Conservation (phyloP, 495 filamentous ascomycete genomes). For the Beverwykella pulmonaria region DNA sequence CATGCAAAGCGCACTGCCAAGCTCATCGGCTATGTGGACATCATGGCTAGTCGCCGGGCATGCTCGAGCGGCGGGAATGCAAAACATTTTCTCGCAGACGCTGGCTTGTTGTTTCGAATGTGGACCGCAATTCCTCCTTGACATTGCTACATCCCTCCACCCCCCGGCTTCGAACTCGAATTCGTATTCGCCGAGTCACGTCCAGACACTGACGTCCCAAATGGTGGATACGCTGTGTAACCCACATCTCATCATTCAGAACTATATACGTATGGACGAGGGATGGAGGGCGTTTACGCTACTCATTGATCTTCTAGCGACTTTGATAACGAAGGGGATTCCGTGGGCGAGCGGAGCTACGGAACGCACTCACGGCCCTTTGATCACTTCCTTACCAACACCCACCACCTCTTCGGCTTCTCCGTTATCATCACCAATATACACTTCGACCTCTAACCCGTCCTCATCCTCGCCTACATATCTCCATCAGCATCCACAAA, state of each 20-base stretch:
- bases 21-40: constrained; percentile 9
- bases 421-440: neutral
- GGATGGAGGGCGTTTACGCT: neutral
- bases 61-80: constrained; percentile 35
- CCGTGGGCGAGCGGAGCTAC: constrained; percentile 24
- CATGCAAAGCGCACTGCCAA: constrained; percentile 19
- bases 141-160: constrained; percentile 28
- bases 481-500: neutral
- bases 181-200: neutral
- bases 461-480: neutral
- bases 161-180: no score
- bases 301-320: constrained; percentile 7
- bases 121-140: constrained; percentile 37
- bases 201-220: neutral
- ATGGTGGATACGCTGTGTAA: constrained; percentile 15
- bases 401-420: no score
- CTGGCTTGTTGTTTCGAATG: constrained; percentile 40
- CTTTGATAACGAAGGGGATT: constrained; percentile 27
- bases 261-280: constrained; percentile 3
- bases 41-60: constrained; percentile 13
- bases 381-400: constrained; percentile 6
- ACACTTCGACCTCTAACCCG: neutral
- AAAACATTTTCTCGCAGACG: constrained; percentile 40
- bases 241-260: constrained; percentile 10
- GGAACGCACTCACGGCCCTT: constrained; percentile 20